Evolutionary conservation across 2,329 filamentous ascomycete genomes (phyloP), one percentile per base, ranked within the genome.

Genomic region (Pseudogymnoascus sp.): DNA sequence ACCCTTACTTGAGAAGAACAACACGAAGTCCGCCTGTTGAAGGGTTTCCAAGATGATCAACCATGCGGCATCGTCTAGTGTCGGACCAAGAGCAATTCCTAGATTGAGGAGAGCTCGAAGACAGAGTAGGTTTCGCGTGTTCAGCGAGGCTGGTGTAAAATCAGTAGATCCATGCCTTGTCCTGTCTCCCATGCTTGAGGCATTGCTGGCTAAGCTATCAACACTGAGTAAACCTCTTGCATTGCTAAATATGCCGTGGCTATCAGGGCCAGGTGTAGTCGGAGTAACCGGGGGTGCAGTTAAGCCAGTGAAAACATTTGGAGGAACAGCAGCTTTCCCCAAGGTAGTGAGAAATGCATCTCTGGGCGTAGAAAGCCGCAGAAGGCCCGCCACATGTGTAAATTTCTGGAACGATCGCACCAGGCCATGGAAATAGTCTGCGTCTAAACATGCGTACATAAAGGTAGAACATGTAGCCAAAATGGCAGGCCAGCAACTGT

Each of bases 391-490:
- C 2, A 97, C 93, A 72, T 99, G 95, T 0, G 94, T 89, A 69
- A 99, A 90, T 66, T 95, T 92, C 70, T 99, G 94, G 68, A 97
- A 96, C 0, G 93, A 90, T 67, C 94, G 85, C 25, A 99, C 93
- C 1, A 99, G 79, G 8, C 88, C 86, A 67, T 97, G 92, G 69
- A 97, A 99, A 68, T 94, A 97, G 60, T 97, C 92, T 1, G 90
- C 88, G 72, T 99, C 94, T 3, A 99, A 78, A 0, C 93, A 87
- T 31, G 94, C 90, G 71, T 96, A 95, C 15, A 99, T 77, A 71
- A 97, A 99, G 0, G 93, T 97, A 0, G 94, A 99, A 69, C 92
- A 97, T 1, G 92, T 94, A 1, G 94, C 93, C 58, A 99, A 82
- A 39, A 97, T 87, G 10, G 94, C 94, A 55, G 94, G 94, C 94